These are phyloP conservation scores for Oleoguttula mirabilis DNA, from an alignment of 495 filamentous ascomycete species.

Conservation along the genomic window DNA sequence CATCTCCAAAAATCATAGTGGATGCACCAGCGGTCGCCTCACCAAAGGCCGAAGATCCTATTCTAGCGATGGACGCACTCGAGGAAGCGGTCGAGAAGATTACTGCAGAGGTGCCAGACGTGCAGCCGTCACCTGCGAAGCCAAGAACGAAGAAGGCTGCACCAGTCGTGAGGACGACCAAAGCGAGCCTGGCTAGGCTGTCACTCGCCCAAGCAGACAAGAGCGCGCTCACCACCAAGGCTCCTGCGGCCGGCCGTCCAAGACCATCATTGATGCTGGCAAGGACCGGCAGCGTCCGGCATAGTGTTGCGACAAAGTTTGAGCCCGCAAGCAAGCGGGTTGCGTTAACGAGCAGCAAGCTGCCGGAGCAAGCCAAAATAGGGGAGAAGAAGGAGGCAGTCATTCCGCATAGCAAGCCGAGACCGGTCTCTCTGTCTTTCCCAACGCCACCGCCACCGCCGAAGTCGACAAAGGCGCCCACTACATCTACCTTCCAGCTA, in stretches of 20 bases:
- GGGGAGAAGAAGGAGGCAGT: conserved; percentile 11
- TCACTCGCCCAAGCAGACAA: conserved; percentile 10
- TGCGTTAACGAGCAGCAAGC: too few species aligned
- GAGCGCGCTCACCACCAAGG: background rate
- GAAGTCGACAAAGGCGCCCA: conserved; percentile 50
- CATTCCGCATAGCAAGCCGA: conserved; percentile 24
- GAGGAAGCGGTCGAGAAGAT: conserved; percentile 55
- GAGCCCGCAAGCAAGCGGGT: background rate
- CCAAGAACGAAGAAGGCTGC: conserved; percentile 14
- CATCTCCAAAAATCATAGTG: too few species aligned
- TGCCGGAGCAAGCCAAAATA: background rate
- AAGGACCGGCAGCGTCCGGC: conserved; percentile 8
- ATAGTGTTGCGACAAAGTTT: background rate
- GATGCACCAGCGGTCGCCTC: too few species aligned
- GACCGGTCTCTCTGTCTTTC: conserved; percentile 31
- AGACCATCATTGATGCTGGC: conserved; percentile 1
- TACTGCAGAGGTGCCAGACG: conserved; percentile 25
- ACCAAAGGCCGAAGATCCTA: too few species aligned
- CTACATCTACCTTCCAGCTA: conserved; percentile 54
- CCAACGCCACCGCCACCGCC: conserved; percentile 32
- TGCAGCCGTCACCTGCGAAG: conserved; percentile 4
- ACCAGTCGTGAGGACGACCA: conserved; percentile 15
- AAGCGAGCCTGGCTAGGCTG: conserved; percentile 12
- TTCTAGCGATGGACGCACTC: conserved; percentile 55
- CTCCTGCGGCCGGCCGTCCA: background rate